Evolutionary conservation across 495 filamentous ascomycete genomes (phyloP), one percentile per base, ranked within the genome.

Genomic region (Peziza echinospora): DNA sequence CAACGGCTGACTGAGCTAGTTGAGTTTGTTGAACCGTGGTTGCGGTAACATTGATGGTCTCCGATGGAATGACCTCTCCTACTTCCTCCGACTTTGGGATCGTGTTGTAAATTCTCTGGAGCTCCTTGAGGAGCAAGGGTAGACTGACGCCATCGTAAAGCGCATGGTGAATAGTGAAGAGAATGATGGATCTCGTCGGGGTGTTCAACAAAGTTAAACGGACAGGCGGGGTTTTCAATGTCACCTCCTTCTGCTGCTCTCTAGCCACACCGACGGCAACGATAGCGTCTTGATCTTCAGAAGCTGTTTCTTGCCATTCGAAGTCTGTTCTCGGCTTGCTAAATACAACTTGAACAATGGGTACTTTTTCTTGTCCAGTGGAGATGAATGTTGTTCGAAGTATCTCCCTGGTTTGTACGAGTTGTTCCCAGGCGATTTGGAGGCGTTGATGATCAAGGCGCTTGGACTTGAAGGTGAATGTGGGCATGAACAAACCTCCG

Each of bases 371-470:
- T 11, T 62, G 51, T 3, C 55, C 54, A 0, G 70, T 75, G 1
- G 68, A 55, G 5, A 71, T 53, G 46, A 85, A 80, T 10, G 55
- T 56, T 0, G 80, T 82, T 8, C 81, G 70, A 25, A 87, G 59
- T 22, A 81, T 68, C 0, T 71, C 59, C 42, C 64, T 65, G n/a
- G 69, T 60, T 8, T 60, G 52, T 7, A 76, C 64, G 11, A 84
- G 60, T 0, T 41, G 45, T 16, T 61, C 49, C 80, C 80, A 87
- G 11, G 78, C 72, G 8, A 51, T 42, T 9, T 58, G 44, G 1
- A 78, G 49, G 1, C 44, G 51, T 17, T 61, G 52, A 0, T 43
- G 24, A 26, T 68, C 63, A 7, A 71, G 23, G 9, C 66, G 60
- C 1, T 34, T 46, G 21, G 64, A 48, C 5, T 53, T 60, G 59